phyloP scores from a whole-genome alignment of 2,329 filamentous ascomycete species.

The Dryadomyces quercus-mongolicae region DNA sequence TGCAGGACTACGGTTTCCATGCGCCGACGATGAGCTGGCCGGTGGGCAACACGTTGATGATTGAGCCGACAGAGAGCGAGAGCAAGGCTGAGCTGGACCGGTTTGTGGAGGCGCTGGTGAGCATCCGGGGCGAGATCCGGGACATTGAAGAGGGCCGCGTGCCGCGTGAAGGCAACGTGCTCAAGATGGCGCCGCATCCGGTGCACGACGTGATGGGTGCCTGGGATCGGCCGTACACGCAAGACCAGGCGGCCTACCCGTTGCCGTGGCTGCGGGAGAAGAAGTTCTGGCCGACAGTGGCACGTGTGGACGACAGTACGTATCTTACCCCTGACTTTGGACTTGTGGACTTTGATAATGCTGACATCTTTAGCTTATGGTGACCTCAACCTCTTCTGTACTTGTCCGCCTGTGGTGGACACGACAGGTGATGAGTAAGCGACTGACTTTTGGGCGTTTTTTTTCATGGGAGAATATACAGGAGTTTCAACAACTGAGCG shows the following conservation, averaged over 20 bases:
- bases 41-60: conserved; percentile 91
- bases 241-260: conserved; percentile 80
- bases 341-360: not conserved
- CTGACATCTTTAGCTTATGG: conserved; percentile 54
- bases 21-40: conserved; percentile 96
- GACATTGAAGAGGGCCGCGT: conserved; percentile 69
- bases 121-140: conserved; percentile 74
- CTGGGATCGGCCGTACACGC: conserved; percentile 72
- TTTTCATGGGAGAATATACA: too few relatives aligned
- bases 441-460: not conserved
- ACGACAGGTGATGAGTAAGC: conserved; percentile 24
- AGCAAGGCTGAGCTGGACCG: conserved; percentile 85
- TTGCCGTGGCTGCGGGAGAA: conserved; percentile 74
- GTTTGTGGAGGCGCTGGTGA: conserved; percentile 81
- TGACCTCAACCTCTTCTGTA: conserved; percentile 89
- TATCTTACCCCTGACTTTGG: conserved; percentile 10
- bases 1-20: conserved; percentile 97
- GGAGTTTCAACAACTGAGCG: not conserved
- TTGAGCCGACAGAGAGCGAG: conserved; percentile 92
- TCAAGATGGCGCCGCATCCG: conserved; percentile 83
- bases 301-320: conserved; percentile 77
- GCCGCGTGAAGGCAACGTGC: conserved; percentile 65
- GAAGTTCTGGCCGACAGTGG: conserved; percentile 94
- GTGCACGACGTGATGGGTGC: conserved; percentile 62
- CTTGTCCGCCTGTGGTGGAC: conserved; percentile 73